Evolutionary conservation across 1,284 basidiomycete genomes (phyloP).

Genomic region (Leccinum subspadiceum): DNA sequence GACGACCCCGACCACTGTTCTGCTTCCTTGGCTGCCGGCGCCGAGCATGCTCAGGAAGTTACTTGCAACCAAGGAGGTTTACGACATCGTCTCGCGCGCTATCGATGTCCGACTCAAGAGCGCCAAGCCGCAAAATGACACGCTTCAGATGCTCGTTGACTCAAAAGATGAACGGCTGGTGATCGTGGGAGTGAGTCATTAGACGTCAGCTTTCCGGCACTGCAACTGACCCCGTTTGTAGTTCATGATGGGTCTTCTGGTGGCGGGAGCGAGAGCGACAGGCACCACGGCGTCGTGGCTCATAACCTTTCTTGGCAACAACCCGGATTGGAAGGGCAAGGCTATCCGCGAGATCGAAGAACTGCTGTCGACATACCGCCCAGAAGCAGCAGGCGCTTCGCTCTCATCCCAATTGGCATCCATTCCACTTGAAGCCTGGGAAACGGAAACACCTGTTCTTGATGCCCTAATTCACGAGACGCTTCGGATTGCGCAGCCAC

Average conservation of each 20-base stretch:
- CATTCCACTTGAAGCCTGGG: slow-evolving; percentile 68
- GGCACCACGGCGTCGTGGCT: slow-evolving; percentile 77
- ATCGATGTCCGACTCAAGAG: slow-evolving; percentile 54
- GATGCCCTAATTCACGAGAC: slow-evolving; percentile 73
- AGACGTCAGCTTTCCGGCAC: slow-evolving; percentile 19
- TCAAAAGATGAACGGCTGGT: slow-evolving; percentile 61
- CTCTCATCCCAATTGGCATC: slow-evolving; percentile 50
- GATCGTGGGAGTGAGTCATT: slow-evolving; percentile 59
- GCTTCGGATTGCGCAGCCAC: slow-evolving; percentile 70
- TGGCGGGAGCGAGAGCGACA: slow-evolving; percentile 72
- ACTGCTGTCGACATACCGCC: slow-evolving; percentile 52
- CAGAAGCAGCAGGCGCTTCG: slow-evolving; percentile 23
- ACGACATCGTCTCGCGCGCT: slow-evolving; percentile 58
- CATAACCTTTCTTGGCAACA: slow-evolving; percentile 62
- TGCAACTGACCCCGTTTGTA: slow-evolving; percentile 32
- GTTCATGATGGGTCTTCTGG: slow-evolving; percentile 77
- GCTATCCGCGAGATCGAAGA: slow-evolving; percentile 57
- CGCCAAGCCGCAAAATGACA: slow-evolving; percentile 58
- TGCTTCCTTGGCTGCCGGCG: slow-evolving; percentile 71
- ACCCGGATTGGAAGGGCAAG: slow-evolving; percentile 59
- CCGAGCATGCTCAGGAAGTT: slow-evolving; percentile 67
- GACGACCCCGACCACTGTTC: slow-evolving; percentile 66
- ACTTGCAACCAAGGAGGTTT: slow-evolving; percentile 68
- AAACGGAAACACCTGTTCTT: slow-evolving; percentile 60
- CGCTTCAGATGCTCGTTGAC: slow-evolving; percentile 70